Evolutionary conservation across 2,329 filamentous ascomycete species (phyloP).

Genomic region (Mycogone perniciosa): DNA sequence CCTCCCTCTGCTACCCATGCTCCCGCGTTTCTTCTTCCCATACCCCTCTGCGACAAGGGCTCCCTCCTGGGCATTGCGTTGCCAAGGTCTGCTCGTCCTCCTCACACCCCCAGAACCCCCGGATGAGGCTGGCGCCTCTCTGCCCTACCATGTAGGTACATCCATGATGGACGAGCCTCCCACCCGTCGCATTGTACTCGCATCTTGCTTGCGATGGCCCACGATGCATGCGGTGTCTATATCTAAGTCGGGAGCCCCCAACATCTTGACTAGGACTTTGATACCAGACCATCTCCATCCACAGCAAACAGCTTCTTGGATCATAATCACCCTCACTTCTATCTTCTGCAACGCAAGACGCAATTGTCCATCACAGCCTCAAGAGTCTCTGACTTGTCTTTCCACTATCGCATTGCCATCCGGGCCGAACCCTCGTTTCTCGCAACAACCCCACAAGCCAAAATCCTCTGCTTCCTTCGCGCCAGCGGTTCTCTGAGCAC

Average conservation of each 20-base stretch:
- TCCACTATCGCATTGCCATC: background rate
- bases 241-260: conserved; percentile 12
- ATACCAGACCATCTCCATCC: conserved; percentile 5
- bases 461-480: background rate
- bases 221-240: conserved; percentile 13
- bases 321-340: conserved; percentile 2
- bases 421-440: conserved; percentile 6
- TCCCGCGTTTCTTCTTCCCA: background rate
- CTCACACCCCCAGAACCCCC: background rate
- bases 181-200: conserved; percentile 6
- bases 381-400: background rate
- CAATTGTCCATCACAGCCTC: background rate
- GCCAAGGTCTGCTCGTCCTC: background rate
- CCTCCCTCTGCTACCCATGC: background rate
- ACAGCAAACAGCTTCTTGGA: background rate
- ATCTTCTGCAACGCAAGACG: background rate
- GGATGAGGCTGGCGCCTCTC: conserved; percentile 17
- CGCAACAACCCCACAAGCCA: background rate
- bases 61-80: background rate
- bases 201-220: conserved; percentile 12
- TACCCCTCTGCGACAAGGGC: background rate
- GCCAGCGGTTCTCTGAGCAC: background rate
- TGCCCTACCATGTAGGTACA: conserved; percentile 12
- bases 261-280: conserved; percentile 7
- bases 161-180: conserved; percentile 2